phyloP scores from a whole-genome alignment of 1,139 yeast genomes.

The Zygoascus sp. region DNA sequence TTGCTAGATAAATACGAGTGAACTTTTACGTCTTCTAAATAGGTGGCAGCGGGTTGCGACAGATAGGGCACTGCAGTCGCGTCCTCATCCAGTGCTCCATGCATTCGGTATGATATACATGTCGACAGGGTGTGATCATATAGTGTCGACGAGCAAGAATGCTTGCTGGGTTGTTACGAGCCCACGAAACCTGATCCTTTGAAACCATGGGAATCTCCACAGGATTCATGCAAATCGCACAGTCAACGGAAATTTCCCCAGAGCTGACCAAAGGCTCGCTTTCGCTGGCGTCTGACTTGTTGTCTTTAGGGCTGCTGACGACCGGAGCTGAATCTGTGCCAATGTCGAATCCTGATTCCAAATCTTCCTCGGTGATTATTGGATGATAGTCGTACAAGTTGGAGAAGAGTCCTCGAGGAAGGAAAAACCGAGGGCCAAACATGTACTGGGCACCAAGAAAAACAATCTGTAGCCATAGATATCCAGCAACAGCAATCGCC shows the following conservation, averaged over 20 bases:
- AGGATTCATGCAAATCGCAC: constrained; percentile 87
- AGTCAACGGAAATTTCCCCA: constrained; percentile 43
- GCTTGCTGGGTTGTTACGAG: constrained; percentile 31
- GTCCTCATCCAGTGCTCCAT: constrained; percentile 92
- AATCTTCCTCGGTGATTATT: constrained; percentile 51
- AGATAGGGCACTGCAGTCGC: constrained; percentile 89
- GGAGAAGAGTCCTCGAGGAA: constrained; percentile 70
- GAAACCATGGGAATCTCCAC: constrained; percentile 57
- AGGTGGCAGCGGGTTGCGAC: constrained; percentile 84
- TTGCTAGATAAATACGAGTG: neutral
- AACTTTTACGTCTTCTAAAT: constrained; percentile 19
- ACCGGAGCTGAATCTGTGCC: constrained; percentile 21
- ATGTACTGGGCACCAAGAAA: constrained; percentile 57
- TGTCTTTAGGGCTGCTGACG: neutral
- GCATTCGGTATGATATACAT: constrained; percentile 83
- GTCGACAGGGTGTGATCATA: constrained; percentile 92
- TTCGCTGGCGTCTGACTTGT: neutral
- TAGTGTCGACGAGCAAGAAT: constrained; percentile 43
- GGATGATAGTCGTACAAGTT: constrained; percentile 81
- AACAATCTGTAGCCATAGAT: constrained; percentile 55
- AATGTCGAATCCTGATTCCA: constrained; percentile 50
- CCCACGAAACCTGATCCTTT: constrained; percentile 30
- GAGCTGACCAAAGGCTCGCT: constrained; percentile 6
- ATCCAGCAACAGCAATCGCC: constrained; percentile 43
- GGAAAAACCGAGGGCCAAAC: constrained; percentile 78